Evolutionary conservation across 1,284 basidiomycete species (phyloP).

Genomic region (Fistulinella staudtii): DNA sequence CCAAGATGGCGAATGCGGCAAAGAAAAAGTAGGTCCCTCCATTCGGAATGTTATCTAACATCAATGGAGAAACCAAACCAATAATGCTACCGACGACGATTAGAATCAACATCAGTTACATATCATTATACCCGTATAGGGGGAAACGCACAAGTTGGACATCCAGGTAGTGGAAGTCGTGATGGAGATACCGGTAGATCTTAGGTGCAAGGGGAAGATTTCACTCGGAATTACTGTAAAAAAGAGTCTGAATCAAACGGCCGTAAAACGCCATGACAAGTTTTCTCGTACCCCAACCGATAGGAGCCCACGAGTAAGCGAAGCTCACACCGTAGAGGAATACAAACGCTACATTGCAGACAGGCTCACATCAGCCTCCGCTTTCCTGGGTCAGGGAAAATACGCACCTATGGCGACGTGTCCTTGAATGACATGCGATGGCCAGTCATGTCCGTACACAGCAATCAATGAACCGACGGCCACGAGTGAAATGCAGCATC

Average conservation of each 20-base stretch:
- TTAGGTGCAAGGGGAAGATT: slow-evolving; percentile 31
- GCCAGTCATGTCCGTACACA: slow-evolving; percentile 27
- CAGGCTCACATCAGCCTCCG: neutral
- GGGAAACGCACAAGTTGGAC: slow-evolving; percentile 21
- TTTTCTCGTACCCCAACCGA: slow-evolving; percentile 29
- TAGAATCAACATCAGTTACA: neutral
- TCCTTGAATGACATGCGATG: slow-evolving; percentile 25
- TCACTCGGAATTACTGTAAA: slow-evolving; percentile 31
- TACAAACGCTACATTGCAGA: slow-evolving; percentile 25
- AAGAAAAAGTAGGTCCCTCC: slow-evolving; percentile 33
- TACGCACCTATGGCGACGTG: slow-evolving; percentile 27
- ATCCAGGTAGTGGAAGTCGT: slow-evolving; percentile 33
- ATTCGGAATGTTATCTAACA: slow-evolving; percentile 21
- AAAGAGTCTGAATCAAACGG: neutral
- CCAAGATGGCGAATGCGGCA: slow-evolving; percentile 25
- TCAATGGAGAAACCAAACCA: slow-evolving; percentile 30
- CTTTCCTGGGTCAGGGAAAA: neutral
- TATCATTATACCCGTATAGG: neutral
- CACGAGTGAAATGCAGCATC: slow-evolving; percentile 29
- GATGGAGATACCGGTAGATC: slow-evolving; percentile 34
- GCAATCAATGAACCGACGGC: slow-evolving; percentile 30
- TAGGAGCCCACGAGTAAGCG: slow-evolving; percentile 36
- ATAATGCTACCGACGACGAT: slow-evolving; percentile 18
- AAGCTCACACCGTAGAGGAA: slow-evolving; percentile 35
- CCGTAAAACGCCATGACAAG: neutral